Evolutionary conservation across 768 basidiomycete species (phyloP).

Genomic region (Fibroporia radiculosa): DNA sequence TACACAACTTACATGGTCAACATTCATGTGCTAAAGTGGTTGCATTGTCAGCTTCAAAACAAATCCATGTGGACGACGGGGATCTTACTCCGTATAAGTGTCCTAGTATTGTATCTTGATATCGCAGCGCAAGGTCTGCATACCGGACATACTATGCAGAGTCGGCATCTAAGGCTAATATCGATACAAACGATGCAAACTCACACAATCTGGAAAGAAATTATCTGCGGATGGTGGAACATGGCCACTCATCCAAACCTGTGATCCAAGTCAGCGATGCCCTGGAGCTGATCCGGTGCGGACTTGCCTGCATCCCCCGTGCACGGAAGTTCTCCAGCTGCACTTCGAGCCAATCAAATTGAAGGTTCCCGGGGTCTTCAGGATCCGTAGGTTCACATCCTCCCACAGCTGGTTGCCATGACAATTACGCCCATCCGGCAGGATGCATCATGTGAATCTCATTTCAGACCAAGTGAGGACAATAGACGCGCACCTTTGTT

Average conservation of each 20-base stretch:
- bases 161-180: slow-evolving; percentile 8
- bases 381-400: slow-evolving; percentile 58
- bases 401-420: slow-evolving; percentile 52
- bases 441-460: too few relatives aligned
- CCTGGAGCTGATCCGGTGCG: slow-evolving; percentile 12
- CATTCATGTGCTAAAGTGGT: slow-evolving; percentile 65
- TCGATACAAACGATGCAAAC: slow-evolving; percentile 22
- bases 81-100: slow-evolving; percentile 72
- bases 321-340: slow-evolving; percentile 63
- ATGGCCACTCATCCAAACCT: slow-evolving; percentile 64
- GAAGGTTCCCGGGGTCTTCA: slow-evolving; percentile 79
- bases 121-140: slow-evolving; percentile 68
- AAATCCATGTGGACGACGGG: slow-evolving; percentile 9
- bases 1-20: slow-evolving; percentile 52
- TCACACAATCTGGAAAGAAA: slow-evolving; percentile 82
- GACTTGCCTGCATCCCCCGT: slow-evolving; percentile 72
- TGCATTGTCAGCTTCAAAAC: slow-evolving; percentile 24
- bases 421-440: too few relatives aligned
- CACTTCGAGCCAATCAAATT: slow-evolving; percentile 88
- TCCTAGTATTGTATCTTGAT: slow-evolving; percentile 83
- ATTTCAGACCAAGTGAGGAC: too few relatives aligned
- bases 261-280: slow-evolving; percentile 8
- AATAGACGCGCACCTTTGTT: slow-evolving; percentile 73
- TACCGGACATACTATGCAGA: slow-evolving; percentile 59
- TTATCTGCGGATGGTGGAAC: slow-evolving; percentile 76